Evolutionary conservation across 768 basidiomycete genomes (phyloP), one percentile per base, ranked within the genome.

Genomic region (Mrakia hoshinonis): DNA sequence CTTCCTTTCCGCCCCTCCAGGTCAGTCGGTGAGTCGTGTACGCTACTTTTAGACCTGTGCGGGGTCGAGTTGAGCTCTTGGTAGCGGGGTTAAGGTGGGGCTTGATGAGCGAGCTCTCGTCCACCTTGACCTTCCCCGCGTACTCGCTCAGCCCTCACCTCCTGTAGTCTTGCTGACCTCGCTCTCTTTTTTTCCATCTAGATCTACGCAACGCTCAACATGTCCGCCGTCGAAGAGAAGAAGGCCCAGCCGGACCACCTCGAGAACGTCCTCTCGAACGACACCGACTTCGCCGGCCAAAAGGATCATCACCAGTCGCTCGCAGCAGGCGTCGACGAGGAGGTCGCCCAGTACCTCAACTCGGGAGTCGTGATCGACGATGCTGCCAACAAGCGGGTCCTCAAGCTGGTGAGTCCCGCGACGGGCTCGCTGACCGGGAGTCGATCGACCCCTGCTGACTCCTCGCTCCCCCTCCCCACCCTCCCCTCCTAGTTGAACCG

Each of bases 401-500:
- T 55, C 13, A 38, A 18, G 5, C 39, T 68, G 1, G 54, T 55
- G 54, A 55, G 54, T 31, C 7, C 3, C n/a, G 22, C 51, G n/a
- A 52, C n/a, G 7, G 49, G 6, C 22, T n/a, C 13, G n/a, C n/a
- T n/a, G 20, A 52, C 49, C 22, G 1, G 6, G 26, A 24, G 22
- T 31, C 24, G n/a, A 31, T 29, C 1, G 29, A 5, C 24, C 34
- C n/a, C 18, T 10, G 15, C 7, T 52, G 10, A 26, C 11, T 52
- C 1, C 54, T 82, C 80, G 15, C 2, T 55, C 34, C 29, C 1
- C 20, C 34, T 12, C 54, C 7, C 34, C 29, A n/a, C n/a, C n/a
- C 29, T 55, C 26, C 3, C 54, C 9, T 26, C 11, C 18, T 31
- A 55, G 54, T 78, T 84, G 24, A 82, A 84, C 75, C 83, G 81